phyloP scores from a whole-genome alignment of 441 rosid genomes.

The Macaranga tanarius region DNA sequence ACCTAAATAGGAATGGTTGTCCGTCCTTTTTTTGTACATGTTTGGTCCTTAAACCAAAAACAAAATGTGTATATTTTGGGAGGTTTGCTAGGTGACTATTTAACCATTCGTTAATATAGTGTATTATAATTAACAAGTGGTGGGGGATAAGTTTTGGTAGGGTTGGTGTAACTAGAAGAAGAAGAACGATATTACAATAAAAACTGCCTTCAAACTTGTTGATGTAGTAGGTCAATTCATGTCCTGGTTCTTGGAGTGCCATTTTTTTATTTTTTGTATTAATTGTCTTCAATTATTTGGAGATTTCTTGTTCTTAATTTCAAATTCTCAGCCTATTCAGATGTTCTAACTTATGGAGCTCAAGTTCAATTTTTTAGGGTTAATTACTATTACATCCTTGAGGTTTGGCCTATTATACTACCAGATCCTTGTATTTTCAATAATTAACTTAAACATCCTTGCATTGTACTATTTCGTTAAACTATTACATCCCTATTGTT shows the following conservation, averaged over 20 bases:
- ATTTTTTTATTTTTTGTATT: too few species aligned
- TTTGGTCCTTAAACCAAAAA: slow-evolving; percentile 8
- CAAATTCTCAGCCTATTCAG: too few species aligned
- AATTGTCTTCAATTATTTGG: too few species aligned
- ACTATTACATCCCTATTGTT: too few species aligned
- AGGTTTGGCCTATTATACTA: too few species aligned
- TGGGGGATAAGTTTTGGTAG: neutral
- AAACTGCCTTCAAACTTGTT: slow-evolving; percentile 6
- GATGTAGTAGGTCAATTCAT: neutral
- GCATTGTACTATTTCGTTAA: too few species aligned
- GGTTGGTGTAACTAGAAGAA: neutral
- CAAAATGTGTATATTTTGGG: slow-evolving; percentile 20
- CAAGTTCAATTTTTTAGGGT: too few species aligned
- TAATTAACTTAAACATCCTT: too few species aligned
- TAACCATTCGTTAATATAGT: neutral
- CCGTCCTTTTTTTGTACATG: neutral
- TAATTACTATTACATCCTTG: too few species aligned
- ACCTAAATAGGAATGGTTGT: neutral
- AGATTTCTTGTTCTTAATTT: neutral
- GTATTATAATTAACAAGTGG: neutral
- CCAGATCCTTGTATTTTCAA: too few species aligned
- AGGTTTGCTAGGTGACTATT: slow-evolving; percentile 2
- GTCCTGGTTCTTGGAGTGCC: too few species aligned
- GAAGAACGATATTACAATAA: slow-evolving; percentile 8
- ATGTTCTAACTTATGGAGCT: too few species aligned